phyloP scores from a whole-genome alignment of 768 basidiomycete genomes.

The Coprinopsis strossmayeri region DNA sequence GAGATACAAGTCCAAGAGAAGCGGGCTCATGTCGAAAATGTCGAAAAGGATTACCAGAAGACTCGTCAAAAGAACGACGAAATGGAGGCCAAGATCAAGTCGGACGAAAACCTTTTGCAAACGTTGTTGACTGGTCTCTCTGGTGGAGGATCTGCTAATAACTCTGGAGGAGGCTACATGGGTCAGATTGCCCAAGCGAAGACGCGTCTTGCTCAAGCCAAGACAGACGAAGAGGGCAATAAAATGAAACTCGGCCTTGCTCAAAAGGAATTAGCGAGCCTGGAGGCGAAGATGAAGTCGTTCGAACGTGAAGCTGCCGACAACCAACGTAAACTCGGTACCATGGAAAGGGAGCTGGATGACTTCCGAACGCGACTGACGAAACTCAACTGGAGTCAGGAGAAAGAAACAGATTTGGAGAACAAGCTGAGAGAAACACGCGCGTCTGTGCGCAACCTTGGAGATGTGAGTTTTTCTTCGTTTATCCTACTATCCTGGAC shows the following conservation, averaged over 20 bases:
- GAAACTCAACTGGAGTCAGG: conserved; percentile 68
- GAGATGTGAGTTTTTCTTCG: conserved; percentile 45
- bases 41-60: conserved; percentile 47
- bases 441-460: conserved; percentile 45
- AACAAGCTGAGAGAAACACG: conserved; percentile 44
- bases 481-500: too few relatives aligned
- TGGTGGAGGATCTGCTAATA: conserved; percentile 47
- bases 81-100: conserved; percentile 53
- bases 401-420: conserved; percentile 60
- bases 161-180: conserved; percentile 86
- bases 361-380: conserved; percentile 44
- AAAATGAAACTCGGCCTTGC: conserved; percentile 69
- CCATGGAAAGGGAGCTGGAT: conserved; percentile 52
- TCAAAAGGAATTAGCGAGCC: conserved; percentile 68
- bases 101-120: conserved; percentile 89
- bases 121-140: conserved; percentile 90
- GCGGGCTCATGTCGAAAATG: conserved; percentile 46
- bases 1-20: conserved; percentile 52
- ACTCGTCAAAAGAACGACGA: conserved; percentile 66
- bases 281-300: conserved; percentile 77
- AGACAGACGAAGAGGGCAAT: conserved; percentile 80
- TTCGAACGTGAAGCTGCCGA: conserved; percentile 82
- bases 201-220: conserved; percentile 64
- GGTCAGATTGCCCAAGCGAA: conserved; percentile 89
- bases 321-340: conserved; percentile 60